Percentiles rank a stretch among this genome's conserved stretches.
phyloP scores from a whole-genome alignment of 495 filamentous ascomycete species.

The Tuber indicum region DNA sequence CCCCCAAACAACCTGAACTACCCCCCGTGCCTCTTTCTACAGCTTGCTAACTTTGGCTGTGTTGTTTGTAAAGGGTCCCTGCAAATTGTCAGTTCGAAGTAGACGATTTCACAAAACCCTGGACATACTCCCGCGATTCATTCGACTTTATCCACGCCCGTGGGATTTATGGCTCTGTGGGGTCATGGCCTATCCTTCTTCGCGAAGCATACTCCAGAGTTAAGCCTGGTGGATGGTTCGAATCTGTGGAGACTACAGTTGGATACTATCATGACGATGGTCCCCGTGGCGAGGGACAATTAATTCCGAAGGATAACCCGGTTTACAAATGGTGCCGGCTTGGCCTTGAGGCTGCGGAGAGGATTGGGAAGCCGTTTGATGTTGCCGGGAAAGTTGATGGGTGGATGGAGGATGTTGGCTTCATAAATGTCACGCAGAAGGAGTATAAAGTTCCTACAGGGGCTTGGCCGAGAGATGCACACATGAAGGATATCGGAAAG shows the following conservation, averaged over 20 bases:
- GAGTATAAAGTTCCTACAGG: slow-evolving; percentile 61
- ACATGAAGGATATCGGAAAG: slow-evolving; percentile 58
- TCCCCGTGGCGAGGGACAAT: slow-evolving; percentile 7
- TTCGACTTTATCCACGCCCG: slow-evolving; percentile 56
- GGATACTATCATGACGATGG: slow-evolving; percentile 15
- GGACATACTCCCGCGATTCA: slow-evolving; percentile 45
- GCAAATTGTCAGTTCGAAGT: slow-evolving; percentile 47
- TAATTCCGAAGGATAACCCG: neutral
- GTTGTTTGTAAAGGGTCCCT: slow-evolving; percentile 21
- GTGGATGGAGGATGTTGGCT: slow-evolving; percentile 38
- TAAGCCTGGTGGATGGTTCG: slow-evolving; percentile 51
- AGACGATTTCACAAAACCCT: slow-evolving; percentile 48
- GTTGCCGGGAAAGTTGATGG: slow-evolving; percentile 26
- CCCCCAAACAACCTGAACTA: neutral
- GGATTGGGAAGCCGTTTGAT: slow-evolving; percentile 20
- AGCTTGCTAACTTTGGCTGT: neutral
- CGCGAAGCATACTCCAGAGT: slow-evolving; percentile 42
- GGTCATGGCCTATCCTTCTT: slow-evolving; percentile 49
- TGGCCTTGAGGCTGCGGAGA: slow-evolving; percentile 19
- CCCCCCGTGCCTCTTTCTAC: neutral
- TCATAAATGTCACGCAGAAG: slow-evolving; percentile 44
- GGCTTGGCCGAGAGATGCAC: slow-evolving; percentile 58
- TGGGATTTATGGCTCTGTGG: slow-evolving; percentile 49
- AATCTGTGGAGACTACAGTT: slow-evolving; percentile 49
- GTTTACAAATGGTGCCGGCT: slow-evolving; percentile 25